These are phyloP conservation scores for Hygrophoropsis aurantiaca DNA, from an alignment of 768 basidiomycete species.

Conservation along the genomic window DNA sequence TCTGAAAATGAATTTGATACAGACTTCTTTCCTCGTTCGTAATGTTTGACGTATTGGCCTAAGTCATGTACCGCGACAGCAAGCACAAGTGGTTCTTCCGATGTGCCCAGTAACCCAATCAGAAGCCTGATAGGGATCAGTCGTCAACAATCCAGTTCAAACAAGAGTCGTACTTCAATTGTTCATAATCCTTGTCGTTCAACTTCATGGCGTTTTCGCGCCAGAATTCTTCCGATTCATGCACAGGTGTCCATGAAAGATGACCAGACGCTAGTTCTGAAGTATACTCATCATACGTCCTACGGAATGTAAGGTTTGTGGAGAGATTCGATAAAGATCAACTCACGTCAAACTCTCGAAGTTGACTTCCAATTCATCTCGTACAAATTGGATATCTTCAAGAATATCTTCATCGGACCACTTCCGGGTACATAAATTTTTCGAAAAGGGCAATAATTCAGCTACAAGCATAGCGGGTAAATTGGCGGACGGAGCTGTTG, in stretches of 20 bases:
- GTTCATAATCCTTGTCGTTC: conserved; percentile 81
- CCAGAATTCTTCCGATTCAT: conserved; percentile 98
- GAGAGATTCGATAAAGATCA: background rate
- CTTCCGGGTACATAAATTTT: conserved; percentile 80
- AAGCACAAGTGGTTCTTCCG: conserved; percentile 73
- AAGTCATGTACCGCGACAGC: conserved; percentile 93
- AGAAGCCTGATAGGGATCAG: conserved; percentile 52
- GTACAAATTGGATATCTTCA: conserved; percentile 87
- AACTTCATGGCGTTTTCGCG: conserved; percentile 88
- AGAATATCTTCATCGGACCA: conserved; percentile 94
- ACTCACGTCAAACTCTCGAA: conserved; percentile 90
- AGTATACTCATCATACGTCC: conserved; percentile 95
- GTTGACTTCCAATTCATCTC: conserved; percentile 79
- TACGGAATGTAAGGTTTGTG: conserved; percentile 26
- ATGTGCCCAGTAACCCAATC: conserved; percentile 67
- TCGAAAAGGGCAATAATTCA: conserved; percentile 81
- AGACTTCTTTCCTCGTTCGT: conserved; percentile 90
- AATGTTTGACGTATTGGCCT: conserved; percentile 91
- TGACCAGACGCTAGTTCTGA: conserved; percentile 90
- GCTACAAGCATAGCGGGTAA: conserved; percentile 91
- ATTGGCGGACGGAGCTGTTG: conserved; percentile 84
- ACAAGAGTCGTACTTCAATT: conserved; percentile 63
- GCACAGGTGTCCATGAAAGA: conserved; percentile 93
- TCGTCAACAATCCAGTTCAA: background rate
- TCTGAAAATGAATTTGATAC: conserved; percentile 19